Evolutionary conservation across 352 stramenopile species (phyloP), one percentile per base, ranked within the genome.

Genomic region (Phytophthora cryptogea): DNA sequence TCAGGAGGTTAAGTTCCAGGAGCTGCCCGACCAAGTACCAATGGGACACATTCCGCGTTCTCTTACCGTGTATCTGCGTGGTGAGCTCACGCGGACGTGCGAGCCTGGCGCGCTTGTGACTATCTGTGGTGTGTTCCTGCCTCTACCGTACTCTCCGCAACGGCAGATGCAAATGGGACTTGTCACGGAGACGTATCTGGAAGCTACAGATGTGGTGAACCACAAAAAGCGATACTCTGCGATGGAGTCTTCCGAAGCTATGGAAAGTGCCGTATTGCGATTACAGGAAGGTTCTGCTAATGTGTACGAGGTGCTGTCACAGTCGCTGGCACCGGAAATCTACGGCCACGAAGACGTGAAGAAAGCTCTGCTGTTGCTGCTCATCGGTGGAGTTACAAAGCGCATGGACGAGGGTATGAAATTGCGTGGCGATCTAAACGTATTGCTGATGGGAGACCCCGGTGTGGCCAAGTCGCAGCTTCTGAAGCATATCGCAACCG

Each of bases 291-390:
- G 68, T 4, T 46, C 63, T 1, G 68, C 61, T 14, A 90, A 94
- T 65, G 74, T 96, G 75, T 98, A 99, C 54, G 91, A 96, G 10
- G 84, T 95, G 54, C 72, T 99, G 3, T 96, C 96, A 5, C 80
- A 91, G 52, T 97, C 88, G 11, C 97, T 99, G 68, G 98, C 98
- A 13, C 98, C 98, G 0, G 97, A 99, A 84, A 99, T 99, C 49
- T 99, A 98, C 76, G 98, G 98, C 5, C 96, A 99, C 61, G 96
- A 98, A 47, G 96, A 99, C 76, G 97, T 99, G 9, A 99, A 99
- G 82, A 98, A 99, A 56, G 97, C 97, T 9, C 65, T 99, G 28
- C 73, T 99, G 9, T 74, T 99, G 39, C 90, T 99, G 58, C 87
- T 99, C 20, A 98, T 99, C 10, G 91, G 96, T 31, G 96, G 95